A percentile compares a stretch with the other conserved stretches of the same genome.
Conservation (phyloP, 176 grass and related monocot species). For the Typha latifolia region DNA sequence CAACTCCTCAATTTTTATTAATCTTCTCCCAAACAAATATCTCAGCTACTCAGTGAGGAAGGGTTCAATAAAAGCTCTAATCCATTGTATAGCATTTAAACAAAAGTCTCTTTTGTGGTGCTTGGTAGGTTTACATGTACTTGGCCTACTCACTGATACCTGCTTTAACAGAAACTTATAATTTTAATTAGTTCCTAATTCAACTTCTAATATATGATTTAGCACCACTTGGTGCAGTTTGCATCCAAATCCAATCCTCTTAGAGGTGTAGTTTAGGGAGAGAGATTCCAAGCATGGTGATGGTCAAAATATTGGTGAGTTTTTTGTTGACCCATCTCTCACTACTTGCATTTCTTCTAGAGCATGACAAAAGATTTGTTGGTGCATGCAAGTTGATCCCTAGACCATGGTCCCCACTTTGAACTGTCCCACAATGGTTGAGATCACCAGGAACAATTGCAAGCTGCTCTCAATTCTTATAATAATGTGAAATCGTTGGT, state of each 20-base stretch:
- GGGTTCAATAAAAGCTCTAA: no score
- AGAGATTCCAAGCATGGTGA: no score
- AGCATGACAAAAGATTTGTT: neutral
- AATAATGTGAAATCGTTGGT: neutral
- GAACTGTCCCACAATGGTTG: neutral
- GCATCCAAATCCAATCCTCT: conserved; percentile 1
- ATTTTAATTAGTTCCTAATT: neutral
- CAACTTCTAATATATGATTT: neutral
- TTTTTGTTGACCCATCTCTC: neutral
- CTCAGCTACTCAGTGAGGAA: no score
- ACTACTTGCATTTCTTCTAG: neutral
- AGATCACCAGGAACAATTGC: neutral
- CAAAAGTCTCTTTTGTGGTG: no score
- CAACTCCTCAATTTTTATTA: no score
- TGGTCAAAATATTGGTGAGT: neutral
- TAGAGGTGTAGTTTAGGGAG: no score
- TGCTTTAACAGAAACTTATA: no score
- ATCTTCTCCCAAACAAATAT: no score
- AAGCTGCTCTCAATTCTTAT: neutral
- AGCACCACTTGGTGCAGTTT: neutral
- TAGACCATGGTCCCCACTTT: neutral
- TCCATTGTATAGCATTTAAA: no score
- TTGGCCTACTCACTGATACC: no score
- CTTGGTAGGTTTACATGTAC: no score
- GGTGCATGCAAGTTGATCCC: neutral